These are phyloP conservation scores for Hygrocybe coccinea DNA, from an alignment of 768 basidiomycete species.

Conservation along the genomic window DNA sequence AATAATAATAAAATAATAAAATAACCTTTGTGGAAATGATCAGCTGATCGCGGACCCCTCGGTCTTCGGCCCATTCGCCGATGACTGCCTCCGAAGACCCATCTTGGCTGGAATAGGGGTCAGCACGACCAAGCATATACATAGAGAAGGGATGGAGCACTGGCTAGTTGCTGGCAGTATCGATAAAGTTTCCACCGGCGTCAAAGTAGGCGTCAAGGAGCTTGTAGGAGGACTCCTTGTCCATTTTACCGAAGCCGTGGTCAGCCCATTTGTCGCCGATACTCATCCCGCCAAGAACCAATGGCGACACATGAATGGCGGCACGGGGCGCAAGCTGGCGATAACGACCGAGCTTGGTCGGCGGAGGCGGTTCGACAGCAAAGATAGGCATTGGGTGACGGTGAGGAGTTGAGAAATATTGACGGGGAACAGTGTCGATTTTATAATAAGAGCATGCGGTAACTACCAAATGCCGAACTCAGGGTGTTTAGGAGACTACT, in stretches of 20 bases:
- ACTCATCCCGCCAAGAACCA: slow-evolving; percentile 46
- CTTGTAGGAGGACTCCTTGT: slow-evolving; percentile 35
- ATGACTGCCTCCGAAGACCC: slow-evolving; percentile 38
- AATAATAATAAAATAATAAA: background rate
- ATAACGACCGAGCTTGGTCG: slow-evolving; percentile 35
- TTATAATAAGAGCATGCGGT: no score
- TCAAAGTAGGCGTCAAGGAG: slow-evolving; percentile 39
- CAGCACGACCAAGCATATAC: background rate
- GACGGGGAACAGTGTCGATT: no score
- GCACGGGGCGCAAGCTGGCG: slow-evolving; percentile 38
- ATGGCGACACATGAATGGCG: slow-evolving; percentile 45
- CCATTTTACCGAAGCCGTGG: slow-evolving; percentile 28
- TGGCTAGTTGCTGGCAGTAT: slow-evolving; percentile 38
- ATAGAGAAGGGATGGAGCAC: slow-evolving; percentile 1
- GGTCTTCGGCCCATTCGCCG: slow-evolving; percentile 41
- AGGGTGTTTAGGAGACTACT: no score
- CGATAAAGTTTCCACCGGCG: slow-evolving; percentile 41
- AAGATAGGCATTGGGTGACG: background rate
- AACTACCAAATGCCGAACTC: no score
- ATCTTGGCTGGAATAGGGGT: slow-evolving; percentile 24
- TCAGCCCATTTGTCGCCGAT: slow-evolving; percentile 42
- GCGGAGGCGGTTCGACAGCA: slow-evolving; percentile 21
- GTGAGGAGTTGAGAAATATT: background rate
- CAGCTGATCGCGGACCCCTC: slow-evolving; percentile 37
- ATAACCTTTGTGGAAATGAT: slow-evolving; percentile 33